Conservation (phyloP, 768 basidiomycete species). For the Termitomyces sp. region DNA sequence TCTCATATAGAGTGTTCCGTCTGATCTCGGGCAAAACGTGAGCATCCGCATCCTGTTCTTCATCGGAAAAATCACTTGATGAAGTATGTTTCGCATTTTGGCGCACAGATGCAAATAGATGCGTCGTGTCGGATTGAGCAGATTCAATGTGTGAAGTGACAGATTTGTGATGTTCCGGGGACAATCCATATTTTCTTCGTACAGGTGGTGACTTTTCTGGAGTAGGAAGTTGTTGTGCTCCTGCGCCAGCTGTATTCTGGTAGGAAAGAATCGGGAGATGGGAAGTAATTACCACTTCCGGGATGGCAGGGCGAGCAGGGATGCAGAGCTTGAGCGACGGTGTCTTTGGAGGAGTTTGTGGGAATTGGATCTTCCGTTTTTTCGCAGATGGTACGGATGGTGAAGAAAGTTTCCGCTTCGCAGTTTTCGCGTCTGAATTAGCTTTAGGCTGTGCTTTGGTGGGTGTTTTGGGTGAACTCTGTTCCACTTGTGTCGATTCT, state of each 20-base stretch:
- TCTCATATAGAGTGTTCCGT: conserved; percentile 8
- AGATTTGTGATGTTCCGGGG: neutral
- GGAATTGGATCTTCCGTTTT: conserved; percentile 11
- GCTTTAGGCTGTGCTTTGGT: neutral
- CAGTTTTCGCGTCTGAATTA: neutral
- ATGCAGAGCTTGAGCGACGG: conserved; percentile 12
- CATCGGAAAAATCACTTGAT: conserved; percentile 1
- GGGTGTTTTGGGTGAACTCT: neutral
- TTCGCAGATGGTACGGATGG: conserved; percentile 11
- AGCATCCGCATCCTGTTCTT: conserved; percentile 7
- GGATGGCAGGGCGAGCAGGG: conserved; percentile 8
- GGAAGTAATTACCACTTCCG: conserved; percentile 14
- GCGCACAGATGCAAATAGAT: neutral
- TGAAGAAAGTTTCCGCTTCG: conserved; percentile 9
- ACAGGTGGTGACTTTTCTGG: conserved; percentile 14
- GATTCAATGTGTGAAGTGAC: neutral
- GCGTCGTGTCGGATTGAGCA: neutral
- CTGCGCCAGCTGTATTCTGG: neutral
- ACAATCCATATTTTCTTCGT: neutral
- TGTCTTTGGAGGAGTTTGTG: conserved; percentile 15
- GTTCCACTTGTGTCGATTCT: conserved; percentile 22
- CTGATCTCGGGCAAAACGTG: conserved; percentile 14
- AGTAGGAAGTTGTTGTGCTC: conserved; percentile 9
- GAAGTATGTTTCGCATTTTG: neutral
- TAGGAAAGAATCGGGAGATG: conserved; percentile 3